A percentile compares a stretch with the other conserved stretches of the same genome.
These are phyloP conservation scores for Coemansia sp. DNA, from an alignment of 192 early-diverging fungal genomes.

Conservation along the genomic window DNA sequence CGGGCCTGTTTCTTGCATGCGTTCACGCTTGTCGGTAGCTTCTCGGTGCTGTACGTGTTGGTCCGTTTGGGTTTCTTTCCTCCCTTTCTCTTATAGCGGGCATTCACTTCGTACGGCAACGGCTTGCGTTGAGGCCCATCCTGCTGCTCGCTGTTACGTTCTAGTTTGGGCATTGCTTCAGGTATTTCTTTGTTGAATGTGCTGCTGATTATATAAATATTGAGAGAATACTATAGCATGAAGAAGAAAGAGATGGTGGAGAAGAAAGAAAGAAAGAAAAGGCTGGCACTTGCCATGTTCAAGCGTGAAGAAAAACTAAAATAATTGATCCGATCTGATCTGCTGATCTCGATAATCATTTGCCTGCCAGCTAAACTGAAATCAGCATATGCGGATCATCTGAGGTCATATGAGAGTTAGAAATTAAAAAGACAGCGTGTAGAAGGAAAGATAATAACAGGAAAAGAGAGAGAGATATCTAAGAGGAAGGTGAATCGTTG, in stretches of 20 bases:
- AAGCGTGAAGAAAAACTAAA: too few relatives aligned
- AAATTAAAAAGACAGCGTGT: too few relatives aligned
- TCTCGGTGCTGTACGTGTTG: neutral
- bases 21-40: slow-evolving; percentile 26
- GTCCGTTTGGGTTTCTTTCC: neutral
- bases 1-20: slow-evolving; percentile 44
- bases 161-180: slow-evolving; percentile 9
- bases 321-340: too few relatives aligned
- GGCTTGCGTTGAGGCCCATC: neutral
- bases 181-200: too few relatives aligned
- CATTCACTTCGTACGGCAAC: neutral
- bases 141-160: neutral
- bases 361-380: too few relatives aligned
- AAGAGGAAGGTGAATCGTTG: neutral
- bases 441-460: neutral
- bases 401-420: too few relatives aligned
- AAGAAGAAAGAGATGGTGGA: neutral
- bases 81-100: neutral
- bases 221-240: too few relatives aligned
- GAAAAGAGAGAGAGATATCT: slow-evolving; percentile 6
- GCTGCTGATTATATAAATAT: too few relatives aligned
- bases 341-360: too few relatives aligned
- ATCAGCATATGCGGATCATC: too few relatives aligned
- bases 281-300: too few relatives aligned
- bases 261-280: neutral